phyloP scores from a whole-genome alignment of 768 basidiomycete genomes.

The Mycena floridula region DNA sequence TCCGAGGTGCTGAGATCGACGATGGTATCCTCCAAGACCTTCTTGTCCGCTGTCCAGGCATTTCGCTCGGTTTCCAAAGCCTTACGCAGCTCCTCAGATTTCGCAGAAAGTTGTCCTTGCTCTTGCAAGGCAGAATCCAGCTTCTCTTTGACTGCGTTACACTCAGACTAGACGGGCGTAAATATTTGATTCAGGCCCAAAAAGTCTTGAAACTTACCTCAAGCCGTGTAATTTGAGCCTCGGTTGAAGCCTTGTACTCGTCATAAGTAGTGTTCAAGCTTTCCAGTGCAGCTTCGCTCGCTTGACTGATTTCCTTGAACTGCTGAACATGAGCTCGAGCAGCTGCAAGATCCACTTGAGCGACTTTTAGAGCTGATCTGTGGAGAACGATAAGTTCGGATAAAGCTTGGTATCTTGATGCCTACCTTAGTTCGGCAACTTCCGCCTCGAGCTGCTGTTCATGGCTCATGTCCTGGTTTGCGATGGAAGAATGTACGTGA shows the following conservation, averaged over 20 bases:
- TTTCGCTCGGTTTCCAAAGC: constrained; percentile 63
- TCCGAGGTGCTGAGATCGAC: constrained; percentile 76
- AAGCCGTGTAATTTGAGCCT: constrained; percentile 57
- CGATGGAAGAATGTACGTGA: not conserved
- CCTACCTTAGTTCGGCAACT: constrained; percentile 78
- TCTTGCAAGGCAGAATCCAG: constrained; percentile 51
- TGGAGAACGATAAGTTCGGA: not conserved
- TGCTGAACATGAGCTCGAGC: constrained; percentile 74
- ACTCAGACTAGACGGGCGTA: constrained; percentile 47
- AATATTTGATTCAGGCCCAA: not conserved
- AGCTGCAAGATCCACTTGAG: constrained; percentile 68
- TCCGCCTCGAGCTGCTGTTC: constrained; percentile 82
- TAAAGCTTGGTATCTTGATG: constrained; percentile 3
- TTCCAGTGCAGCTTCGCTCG: constrained; percentile 71
- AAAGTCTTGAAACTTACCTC: constrained; percentile 43
- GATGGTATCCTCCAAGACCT: constrained; percentile 75
- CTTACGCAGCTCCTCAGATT: constrained; percentile 54
- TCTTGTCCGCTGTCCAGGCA: constrained; percentile 76
- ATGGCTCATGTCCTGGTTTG: constrained; percentile 31
- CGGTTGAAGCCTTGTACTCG: constrained; percentile 70
- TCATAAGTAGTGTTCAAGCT: constrained; percentile 70
- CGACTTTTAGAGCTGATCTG: constrained; percentile 71
- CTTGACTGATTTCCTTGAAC: constrained; percentile 81
- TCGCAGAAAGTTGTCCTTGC: constrained; percentile 37
- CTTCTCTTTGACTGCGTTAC: constrained; percentile 56